Percentiles rank a stretch among this genome's conserved stretches.
These are phyloP conservation scores for Fusarium udum DNA, from an alignment of 2,329 filamentous ascomycete species.

Conservation along the genomic window DNA sequence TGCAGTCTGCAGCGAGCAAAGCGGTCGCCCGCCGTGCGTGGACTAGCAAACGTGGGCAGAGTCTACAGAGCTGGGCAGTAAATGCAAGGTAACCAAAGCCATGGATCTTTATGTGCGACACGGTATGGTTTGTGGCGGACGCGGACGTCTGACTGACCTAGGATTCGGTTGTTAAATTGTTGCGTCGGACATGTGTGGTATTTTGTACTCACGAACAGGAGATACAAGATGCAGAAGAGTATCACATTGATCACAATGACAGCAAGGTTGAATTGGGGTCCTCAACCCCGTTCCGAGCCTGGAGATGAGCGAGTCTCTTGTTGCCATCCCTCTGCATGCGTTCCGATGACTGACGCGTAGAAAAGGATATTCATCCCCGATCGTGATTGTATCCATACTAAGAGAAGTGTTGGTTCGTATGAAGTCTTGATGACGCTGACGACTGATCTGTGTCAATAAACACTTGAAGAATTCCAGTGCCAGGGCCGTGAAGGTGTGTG, in stretches of 20 bases:
- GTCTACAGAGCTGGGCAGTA: neutral
- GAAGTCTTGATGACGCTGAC: constrained; percentile 23
- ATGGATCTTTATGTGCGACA: constrained; percentile 29
- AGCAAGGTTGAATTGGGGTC: neutral
- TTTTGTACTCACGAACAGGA: constrained; percentile 8
- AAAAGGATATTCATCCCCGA: constrained; percentile 1
- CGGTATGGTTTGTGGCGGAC: constrained; percentile 27
- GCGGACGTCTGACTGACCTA: constrained; percentile 7
- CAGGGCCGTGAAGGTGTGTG: constrained; percentile 1
- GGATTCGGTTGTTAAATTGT: constrained; percentile 17
- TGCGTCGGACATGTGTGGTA: constrained; percentile 22
- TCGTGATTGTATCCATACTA: neutral
- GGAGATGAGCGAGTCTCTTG: neutral
- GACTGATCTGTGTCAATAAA: constrained; percentile 4
- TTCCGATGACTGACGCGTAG: neutral
- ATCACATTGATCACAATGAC: neutral
- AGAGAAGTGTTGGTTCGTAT: neutral
- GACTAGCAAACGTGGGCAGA: constrained; percentile 6
- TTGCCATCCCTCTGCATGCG: neutral
- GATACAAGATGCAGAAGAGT: neutral
- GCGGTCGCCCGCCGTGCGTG: neutral
- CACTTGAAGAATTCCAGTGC: constrained; percentile 21
- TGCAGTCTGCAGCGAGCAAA: constrained; percentile 23
- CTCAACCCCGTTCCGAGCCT: neutral
- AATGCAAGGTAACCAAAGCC: constrained; percentile 12